A percentile compares a stretch with the other conserved stretches of the same genome.
These are phyloP conservation scores for Albugo laibachii DNA, from an alignment of 352 stramenopile species.

Conservation along the genomic window DNA sequence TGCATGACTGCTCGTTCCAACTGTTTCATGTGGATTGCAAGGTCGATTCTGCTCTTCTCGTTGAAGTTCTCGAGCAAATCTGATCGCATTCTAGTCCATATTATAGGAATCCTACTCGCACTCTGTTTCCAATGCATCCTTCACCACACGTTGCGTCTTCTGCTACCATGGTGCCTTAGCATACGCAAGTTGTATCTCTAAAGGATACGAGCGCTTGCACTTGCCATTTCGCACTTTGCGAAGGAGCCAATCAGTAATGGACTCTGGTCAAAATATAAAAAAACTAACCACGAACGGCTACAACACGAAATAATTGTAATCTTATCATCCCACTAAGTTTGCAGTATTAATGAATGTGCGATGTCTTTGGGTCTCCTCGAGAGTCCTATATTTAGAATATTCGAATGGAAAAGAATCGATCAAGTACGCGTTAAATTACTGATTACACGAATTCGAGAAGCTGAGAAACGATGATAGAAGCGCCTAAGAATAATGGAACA, in stretches of 20 bases:
- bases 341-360: no score
- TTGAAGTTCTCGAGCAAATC: slow-evolving; percentile 52
- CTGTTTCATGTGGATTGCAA: slow-evolving; percentile 13
- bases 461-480: no score
- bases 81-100: slow-evolving; percentile 40
- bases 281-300: no score
- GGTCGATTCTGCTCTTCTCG: slow-evolving; percentile 21
- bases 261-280: no score
- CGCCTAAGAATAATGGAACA: no score
- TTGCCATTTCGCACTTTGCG: slow-evolving; percentile 53
- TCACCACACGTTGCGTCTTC: slow-evolving; percentile 14
- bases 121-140: slow-evolving; percentile 30
- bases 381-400: no score
- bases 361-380: no score
- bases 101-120: slow-evolving; percentile 19
- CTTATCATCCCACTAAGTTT: no score
- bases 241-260: slow-evolving; percentile 9
- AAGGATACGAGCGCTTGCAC: slow-evolving; percentile 62
- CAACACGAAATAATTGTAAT: no score
- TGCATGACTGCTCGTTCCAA: slow-evolving; percentile 10
- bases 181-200: slow-evolving; percentile 73
- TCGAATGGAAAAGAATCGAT: no score
- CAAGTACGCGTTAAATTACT: no score
- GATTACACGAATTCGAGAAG: no score
- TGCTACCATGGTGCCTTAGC: slow-evolving; percentile 78